A percentile compares a stretch with the other conserved stretches of the same genome.
Evolutionary conservation across 1,284 basidiomycete genomes (phyloP).

Genomic region (Sanghuangporus weigelae): DNA sequence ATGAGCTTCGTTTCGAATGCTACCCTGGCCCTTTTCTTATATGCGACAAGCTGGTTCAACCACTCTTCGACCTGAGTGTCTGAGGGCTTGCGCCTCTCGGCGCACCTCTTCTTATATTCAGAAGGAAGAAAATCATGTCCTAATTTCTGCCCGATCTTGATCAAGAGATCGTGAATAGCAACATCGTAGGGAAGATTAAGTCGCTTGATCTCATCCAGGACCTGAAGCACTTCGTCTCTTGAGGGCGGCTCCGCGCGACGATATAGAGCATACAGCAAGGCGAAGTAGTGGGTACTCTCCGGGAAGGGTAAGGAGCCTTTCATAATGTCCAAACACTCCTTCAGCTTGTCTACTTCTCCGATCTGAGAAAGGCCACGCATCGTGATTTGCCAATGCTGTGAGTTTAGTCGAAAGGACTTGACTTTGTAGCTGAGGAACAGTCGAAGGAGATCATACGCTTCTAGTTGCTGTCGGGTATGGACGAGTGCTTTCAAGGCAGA

Average conservation of each 20-base stretch:
- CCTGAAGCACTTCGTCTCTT: conserved; percentile 33
- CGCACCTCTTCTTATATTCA: neutral
- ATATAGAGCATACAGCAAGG: neutral
- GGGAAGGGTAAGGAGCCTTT: conserved; percentile 10
- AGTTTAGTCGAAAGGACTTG: conserved; percentile 3
- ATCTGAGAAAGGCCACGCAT: conserved; percentile 7
- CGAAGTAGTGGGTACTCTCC: conserved; percentile 1
- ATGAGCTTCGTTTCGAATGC: conserved; percentile 6
- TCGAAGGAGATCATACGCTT: conserved; percentile 8
- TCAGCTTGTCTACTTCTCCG: conserved; percentile 7
- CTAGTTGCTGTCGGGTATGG: neutral
- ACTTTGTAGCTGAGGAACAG: neutral
- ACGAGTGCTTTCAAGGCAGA: neutral
- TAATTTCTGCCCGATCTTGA: conserved; percentile 24
- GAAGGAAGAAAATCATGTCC: neutral
- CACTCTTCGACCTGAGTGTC: neutral
- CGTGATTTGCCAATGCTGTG: conserved; percentile 3
- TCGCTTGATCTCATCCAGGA: conserved; percentile 42
- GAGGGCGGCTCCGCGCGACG: conserved; percentile 39
- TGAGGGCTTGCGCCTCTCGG: neutral
- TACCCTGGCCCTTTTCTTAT: neutral
- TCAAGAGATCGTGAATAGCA: conserved; percentile 36
- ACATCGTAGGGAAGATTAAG: conserved; percentile 40
- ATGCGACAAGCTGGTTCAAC: neutral
- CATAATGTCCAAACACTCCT: conserved; percentile 11